Conservation (phyloP, 331 rosid genomes). For the Acacia pycnantha region DNA sequence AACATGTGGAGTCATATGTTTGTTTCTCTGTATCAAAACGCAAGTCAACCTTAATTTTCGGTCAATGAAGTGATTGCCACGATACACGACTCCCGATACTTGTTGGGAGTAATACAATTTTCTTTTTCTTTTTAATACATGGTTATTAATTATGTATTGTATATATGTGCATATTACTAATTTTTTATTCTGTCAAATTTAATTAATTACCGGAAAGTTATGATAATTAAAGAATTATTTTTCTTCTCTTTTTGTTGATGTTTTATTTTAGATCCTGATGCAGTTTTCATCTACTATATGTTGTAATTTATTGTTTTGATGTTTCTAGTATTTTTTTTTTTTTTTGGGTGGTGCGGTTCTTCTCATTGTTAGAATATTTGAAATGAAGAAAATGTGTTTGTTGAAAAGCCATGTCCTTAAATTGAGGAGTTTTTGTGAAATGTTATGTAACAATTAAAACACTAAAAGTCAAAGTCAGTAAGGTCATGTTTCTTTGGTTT, state of each 20-base stretch:
- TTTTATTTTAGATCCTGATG: too few relatives aligned
- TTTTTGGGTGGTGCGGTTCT: neutral
- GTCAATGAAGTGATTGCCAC: neutral
- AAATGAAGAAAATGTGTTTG: too few relatives aligned
- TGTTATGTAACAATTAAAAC: too few relatives aligned
- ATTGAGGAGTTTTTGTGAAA: too few relatives aligned
- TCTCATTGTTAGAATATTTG: neutral
- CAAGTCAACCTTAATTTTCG: neutral
- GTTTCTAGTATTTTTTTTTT: neutral
- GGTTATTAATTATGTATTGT: too few relatives aligned
- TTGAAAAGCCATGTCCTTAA: too few relatives aligned
- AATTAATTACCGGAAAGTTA: neutral
- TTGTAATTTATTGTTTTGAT: neutral
- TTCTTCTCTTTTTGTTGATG: neutral
- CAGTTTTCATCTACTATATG: neutral
- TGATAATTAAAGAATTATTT: too few relatives aligned
- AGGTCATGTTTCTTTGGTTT: too few relatives aligned
- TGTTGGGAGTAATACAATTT: neutral
- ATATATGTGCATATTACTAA: neutral
- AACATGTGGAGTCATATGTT: neutral
- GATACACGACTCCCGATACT: neutral
- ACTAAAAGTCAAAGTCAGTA: too few relatives aligned
- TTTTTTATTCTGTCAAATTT: too few relatives aligned
- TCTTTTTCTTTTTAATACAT: neutral
- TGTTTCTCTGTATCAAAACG: neutral